Evolutionary conservation across 2,329 filamentous ascomycete species (phyloP), one percentile per base, ranked within the genome.

Genomic region (Lithohypha guttulata): DNA sequence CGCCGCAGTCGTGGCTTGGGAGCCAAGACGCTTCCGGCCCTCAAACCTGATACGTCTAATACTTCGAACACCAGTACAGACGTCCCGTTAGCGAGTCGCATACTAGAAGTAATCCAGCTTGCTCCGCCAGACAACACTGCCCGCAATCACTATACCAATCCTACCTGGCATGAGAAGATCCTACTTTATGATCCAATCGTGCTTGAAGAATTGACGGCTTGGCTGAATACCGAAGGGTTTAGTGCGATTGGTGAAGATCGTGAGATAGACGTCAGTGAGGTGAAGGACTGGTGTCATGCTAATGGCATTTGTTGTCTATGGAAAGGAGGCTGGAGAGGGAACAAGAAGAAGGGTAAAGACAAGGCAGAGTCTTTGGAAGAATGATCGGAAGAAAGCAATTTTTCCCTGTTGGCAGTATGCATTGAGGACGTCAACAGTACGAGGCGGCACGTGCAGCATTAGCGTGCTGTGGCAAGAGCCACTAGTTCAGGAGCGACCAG

Each of bases 171-270:
- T 51, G 85, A 96, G 60, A 93, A 86, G 62, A 95, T 98, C 32
- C 66, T 96, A 4, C 75, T 96, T 56, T 96, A 93, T 56, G 87
- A 96, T 52, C 85, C 89, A 0, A 81, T 98, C 29, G 70, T 91
- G 1, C 61, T 95, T 0, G 89, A 96, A 59, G 86, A 95, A 48
- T 65, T 98, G 10, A 73, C 87, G 0, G 62, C 65, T 0, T 96
- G 86, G 82, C 62, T 96, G 11, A 95, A 94, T 50, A 70, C 70
- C 3, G 80, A 80, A 9, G 74, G 76, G 17, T 60, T 87, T 30
- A 69, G 68, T 9, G 64, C 66, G 3, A 70, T 76, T 1, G 76
- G 76, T 0, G 81, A 74, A 51, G 79, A 84, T 48, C 70, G 69
- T 6, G 77, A 84, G 55, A 72, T 82, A 7, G 67, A 65, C 5